Percentiles rank a stretch among this genome's conserved stretches.
Conservation (phyloP, 2,329 filamentous ascomycete species). For the Penicillium occitanis region DNA sequence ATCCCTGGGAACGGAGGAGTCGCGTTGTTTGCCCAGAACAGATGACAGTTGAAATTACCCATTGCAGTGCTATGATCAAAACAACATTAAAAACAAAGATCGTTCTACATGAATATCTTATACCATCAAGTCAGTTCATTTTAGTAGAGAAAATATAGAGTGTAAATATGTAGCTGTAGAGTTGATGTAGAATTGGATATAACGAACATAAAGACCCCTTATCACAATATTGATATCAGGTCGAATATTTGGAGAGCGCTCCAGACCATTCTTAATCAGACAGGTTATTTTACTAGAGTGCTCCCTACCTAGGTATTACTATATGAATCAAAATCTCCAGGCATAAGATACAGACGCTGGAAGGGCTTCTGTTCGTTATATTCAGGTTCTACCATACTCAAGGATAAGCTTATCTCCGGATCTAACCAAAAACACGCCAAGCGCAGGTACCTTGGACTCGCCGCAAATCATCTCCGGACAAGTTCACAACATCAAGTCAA, state of each 20-base stretch:
- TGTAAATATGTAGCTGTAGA: background rate
- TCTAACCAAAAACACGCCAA: constrained; percentile 13
- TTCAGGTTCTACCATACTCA: background rate
- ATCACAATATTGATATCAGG: too few relatives aligned
- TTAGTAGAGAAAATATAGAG: background rate
- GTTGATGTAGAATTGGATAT: too few relatives aligned
- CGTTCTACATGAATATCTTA: background rate
- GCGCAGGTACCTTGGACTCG: constrained; percentile 11
- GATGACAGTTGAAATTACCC: background rate
- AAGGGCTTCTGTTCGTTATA: too few relatives aligned
- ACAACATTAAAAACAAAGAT: background rate
- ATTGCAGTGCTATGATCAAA: constrained; percentile 4
- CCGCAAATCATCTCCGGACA: constrained; percentile 29
- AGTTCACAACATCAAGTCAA: constrained; percentile 35
- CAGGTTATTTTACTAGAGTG: too few relatives aligned
- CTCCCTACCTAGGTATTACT: too few relatives aligned
- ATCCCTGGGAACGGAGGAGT: background rate
- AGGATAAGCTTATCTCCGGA: constrained; percentile 9
- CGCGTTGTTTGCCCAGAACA: background rate
- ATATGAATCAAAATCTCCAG: too few relatives aligned
- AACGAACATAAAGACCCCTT: too few relatives aligned
- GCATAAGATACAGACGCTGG: too few relatives aligned
- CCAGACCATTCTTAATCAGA: too few relatives aligned
- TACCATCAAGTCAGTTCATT: background rate
- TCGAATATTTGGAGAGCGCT: too few relatives aligned